These are phyloP conservation scores for Arbutus unedo DNA, from an alignment of 148 eudicot species.

Conservation along the genomic window DNA sequence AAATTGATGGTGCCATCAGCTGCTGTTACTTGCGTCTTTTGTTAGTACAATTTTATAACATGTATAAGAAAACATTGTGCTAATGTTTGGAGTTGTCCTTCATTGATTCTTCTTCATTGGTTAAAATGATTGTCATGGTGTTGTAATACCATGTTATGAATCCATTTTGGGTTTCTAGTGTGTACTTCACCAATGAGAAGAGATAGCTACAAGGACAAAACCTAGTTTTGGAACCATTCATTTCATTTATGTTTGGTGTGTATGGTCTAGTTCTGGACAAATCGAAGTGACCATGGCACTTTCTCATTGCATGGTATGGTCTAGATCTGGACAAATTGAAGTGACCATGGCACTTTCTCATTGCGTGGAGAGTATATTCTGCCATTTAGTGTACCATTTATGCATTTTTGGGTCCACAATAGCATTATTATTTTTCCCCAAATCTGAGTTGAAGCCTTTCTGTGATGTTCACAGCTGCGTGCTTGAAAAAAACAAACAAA, in stretches of 20 bases:
- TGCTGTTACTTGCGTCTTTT: not conserved
- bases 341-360: slow-evolving; percentile 1
- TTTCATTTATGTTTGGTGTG: not conserved
- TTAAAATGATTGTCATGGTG: not conserved
- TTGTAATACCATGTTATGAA: not conserved
- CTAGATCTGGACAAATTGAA: slow-evolving; percentile 12
- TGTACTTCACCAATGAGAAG: not conserved
- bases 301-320: not conserved
- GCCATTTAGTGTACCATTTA: not conserved
- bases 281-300: not conserved
- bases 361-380: not conserved
- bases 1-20: slow-evolving; percentile 4
- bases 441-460: not conserved
- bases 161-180: not conserved
- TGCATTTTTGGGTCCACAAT: not conserved
- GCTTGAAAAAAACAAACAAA: no score
- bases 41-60: no score
- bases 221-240: slow-evolving; percentile 4
- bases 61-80: not conserved
- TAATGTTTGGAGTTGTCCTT: not conserved
- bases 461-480: not conserved
- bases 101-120: not conserved
- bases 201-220: slow-evolving; percentile 3
- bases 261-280: slow-evolving; percentile 2
- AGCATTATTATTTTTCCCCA: not conserved